Evolutionary conservation across 1,139 yeast genomes (phyloP).

Genomic region (Zygoascus hellenicus): DNA sequence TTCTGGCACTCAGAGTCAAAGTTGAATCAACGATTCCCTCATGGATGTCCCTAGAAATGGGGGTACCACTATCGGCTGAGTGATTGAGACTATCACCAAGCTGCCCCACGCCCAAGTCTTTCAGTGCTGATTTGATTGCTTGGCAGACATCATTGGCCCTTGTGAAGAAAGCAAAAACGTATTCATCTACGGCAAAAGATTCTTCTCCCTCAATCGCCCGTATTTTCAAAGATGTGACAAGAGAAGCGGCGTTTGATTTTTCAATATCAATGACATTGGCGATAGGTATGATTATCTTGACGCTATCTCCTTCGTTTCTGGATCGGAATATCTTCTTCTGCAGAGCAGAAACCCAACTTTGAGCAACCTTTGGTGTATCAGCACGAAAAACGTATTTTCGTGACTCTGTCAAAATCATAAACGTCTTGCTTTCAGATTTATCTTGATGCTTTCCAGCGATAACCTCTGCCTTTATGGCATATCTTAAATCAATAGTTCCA

Average conservation of each 20-base stretch:
- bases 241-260: slow-evolving; percentile 45
- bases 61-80: slow-evolving; percentile 6
- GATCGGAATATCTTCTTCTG: slow-evolving; percentile 74
- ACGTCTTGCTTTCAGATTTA: slow-evolving; percentile 24
- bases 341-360: slow-evolving; percentile 71
- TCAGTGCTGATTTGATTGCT: slow-evolving; percentile 17
- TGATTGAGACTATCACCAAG: slow-evolving; percentile 12
- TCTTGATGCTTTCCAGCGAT: slow-evolving; percentile 26
- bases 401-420: slow-evolving; percentile 44
- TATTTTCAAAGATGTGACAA: slow-evolving; percentile 44
- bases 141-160: slow-evolving; percentile 17
- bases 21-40: slow-evolving; percentile 13
- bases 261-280: slow-evolving; percentile 60
- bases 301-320: slow-evolving; percentile 65
- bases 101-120: slow-evolving; percentile 18
- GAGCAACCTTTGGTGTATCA: slow-evolving; percentile 66
- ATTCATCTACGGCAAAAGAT: slow-evolving; percentile 55
- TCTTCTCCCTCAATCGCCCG: slow-evolving; percentile 48
- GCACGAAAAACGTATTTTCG: slow-evolving; percentile 63
- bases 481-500: slow-evolving; percentile 63
- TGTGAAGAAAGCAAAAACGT: slow-evolving; percentile 59
- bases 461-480: slow-evolving; percentile 57
- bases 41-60: slow-evolving; percentile 1
- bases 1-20: neutral
- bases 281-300: slow-evolving; percentile 70